Conservation (phyloP, 208 protist genomes). For the Zelonia costaricensis region DNA sequence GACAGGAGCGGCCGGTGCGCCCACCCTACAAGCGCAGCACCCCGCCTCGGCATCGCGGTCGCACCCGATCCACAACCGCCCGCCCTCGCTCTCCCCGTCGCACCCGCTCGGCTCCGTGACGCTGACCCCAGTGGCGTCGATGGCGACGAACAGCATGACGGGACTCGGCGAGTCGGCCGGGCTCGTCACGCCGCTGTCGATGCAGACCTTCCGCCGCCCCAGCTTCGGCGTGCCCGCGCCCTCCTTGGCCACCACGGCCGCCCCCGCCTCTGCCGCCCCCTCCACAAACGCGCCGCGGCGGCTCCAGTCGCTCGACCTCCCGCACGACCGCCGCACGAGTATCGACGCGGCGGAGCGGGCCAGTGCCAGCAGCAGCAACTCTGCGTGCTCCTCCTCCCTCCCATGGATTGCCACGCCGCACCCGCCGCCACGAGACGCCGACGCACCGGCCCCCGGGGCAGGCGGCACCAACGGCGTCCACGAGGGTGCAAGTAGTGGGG, state of each 20-base stretch:
- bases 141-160: too few species aligned
- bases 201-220: background rate
- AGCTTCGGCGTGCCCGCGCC: background rate
- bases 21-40: too few species aligned
- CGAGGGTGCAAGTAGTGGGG: too few species aligned
- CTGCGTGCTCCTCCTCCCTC: background rate
- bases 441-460: background rate
- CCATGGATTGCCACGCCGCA: background rate
- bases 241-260: background rate
- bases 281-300: background rate
- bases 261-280: background rate
- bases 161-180: background rate
- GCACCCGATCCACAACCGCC: background rate
- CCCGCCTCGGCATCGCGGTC: background rate
- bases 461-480: too few species aligned
- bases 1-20: background rate
- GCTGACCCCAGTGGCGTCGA: too few species aligned
- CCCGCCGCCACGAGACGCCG: background rate
- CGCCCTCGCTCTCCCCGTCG: too few species aligned
- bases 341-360: background rate
- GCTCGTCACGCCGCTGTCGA: background rate
- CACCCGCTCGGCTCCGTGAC: too few species aligned
- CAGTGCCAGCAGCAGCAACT: constrained; percentile 7
- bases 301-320: background rate
- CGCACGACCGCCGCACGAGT: background rate